Base-by-base conservation (phyloP, 1,139 yeast species). In the Pichia sp. region DNA sequence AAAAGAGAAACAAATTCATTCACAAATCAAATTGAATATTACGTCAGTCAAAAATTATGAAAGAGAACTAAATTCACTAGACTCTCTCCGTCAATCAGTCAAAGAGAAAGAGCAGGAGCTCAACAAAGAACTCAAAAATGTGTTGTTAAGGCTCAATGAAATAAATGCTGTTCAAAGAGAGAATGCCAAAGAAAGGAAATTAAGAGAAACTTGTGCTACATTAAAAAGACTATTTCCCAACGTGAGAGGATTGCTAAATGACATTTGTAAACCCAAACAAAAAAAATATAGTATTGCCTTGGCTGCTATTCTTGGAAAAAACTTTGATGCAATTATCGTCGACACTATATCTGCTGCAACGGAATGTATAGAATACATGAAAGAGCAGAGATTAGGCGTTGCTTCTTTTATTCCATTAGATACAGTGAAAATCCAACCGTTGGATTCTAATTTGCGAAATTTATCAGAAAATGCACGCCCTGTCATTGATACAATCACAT, bases 391-490 rank as follows among this genome's bases (percentile, higher is more conserved):
- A 58, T 74, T 86, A 12, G 97, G 98, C 46, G 78, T 80, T 13
- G 91, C 93, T 1, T 83, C 96, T 0, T 91, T 93, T 61, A 86
- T 93, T 56, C 99, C 99, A 0, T 71, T 93, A 50, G 96, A 90
- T 62, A 78, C 91, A 0, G 82, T 93, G 39, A 85, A 80, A n/a
- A 74, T 79, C 3, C 72, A 74, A 30, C 79, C 85, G 40, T 74
- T 86, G 46, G 82, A 80, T 58, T 64, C 72, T 5, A 74, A 76
- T 44, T 70, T 85, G 44, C 74, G 95, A 60, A 77, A 81, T 10
- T 62, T 85, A 45, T 80, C 82, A 54, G 71, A 72, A 9, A 70
- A 72, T 25, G 85, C 83, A 1, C 74, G 81, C 50, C 87, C 93
- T 44, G 80, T 85, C 0, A 68, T 83, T 50, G 98, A 93, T 66